phyloP scores from a whole-genome alignment of 1,284 basidiomycete genomes.

The Tausonia pullulans region DNA sequence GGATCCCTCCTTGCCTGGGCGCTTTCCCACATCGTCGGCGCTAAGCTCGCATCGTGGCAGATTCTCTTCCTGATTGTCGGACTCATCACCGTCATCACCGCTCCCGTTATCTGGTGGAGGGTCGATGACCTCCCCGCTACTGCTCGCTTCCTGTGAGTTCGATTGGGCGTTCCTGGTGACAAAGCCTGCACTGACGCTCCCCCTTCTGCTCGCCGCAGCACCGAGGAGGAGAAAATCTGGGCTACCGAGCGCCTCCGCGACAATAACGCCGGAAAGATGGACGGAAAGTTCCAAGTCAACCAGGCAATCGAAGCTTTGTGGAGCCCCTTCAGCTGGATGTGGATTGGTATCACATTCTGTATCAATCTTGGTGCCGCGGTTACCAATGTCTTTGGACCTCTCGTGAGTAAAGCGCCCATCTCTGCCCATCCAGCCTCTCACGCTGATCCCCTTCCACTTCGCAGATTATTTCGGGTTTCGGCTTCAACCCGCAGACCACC shows the following conservation, averaged over 20 bases:
- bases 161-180: too few species aligned
- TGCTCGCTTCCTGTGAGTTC: conserved; percentile 29
- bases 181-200: conserved; percentile 24
- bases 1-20: conserved; percentile 28
- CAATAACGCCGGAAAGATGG: conserved; percentile 34
- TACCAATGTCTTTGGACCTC: conserved; percentile 25
- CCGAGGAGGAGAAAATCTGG: conserved; percentile 30
- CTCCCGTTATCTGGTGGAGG: conserved; percentile 28
- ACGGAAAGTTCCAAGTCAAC: conserved; percentile 30
- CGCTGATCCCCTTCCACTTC: not conserved
- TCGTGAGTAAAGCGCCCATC: not conserved
- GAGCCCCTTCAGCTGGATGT: conserved; percentile 33
- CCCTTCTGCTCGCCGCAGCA: conserved; percentile 31
- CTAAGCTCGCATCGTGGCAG: conserved; percentile 28
- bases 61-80: conserved; percentile 34
- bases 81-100: conserved; percentile 30
- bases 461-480: conserved; percentile 25
- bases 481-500: conserved; percentile 21
- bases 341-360: conserved; percentile 27
- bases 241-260: conserved; percentile 35
- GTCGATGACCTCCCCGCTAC: conserved; percentile 29
- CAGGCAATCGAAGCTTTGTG: conserved; percentile 32
- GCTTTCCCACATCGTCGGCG: conserved; percentile 21
- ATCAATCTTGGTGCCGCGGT: conserved; percentile 25
- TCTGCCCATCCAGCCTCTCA: not conserved